Evolutionary conservation across 495 filamentous ascomycete genomes (phyloP).

Genomic region (Ascodesmis nigricans): DNA sequence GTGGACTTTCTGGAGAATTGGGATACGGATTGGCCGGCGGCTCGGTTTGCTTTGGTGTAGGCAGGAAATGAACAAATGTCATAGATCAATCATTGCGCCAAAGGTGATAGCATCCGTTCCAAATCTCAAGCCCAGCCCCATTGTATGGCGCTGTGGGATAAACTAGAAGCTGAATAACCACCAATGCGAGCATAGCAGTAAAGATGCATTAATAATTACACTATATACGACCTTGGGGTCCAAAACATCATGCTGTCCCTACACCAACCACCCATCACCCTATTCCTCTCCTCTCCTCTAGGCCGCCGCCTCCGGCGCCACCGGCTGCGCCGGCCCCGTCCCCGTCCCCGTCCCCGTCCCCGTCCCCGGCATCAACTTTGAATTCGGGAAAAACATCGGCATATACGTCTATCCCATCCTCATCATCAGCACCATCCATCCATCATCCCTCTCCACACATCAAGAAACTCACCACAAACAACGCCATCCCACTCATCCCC

Average conservation of each 20-base stretch:
- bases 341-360: constrained; percentile 2
- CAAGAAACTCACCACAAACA: constrained; percentile 9
- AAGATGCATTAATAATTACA: no score
- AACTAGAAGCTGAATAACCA: no score
- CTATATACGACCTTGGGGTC: no score
- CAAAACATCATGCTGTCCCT: no score
- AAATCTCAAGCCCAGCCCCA: no score
- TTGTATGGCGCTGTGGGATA: no score
- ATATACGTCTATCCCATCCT: constrained; percentile 11
- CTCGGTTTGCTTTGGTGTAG: no score
- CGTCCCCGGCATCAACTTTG: constrained; percentile 4
- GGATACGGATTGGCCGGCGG: background rate
- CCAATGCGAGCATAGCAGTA: no score
- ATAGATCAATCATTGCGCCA: no score
- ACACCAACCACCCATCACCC: background rate
- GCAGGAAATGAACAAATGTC: no score
- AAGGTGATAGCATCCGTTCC: no score
- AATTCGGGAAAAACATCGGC: constrained; percentile 17
- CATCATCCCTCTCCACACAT: background rate
- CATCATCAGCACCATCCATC: background rate
- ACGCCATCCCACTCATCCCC: constrained; percentile 18
- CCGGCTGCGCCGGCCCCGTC: constrained; percentile 7
- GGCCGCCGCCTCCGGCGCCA: constrained; percentile 3
- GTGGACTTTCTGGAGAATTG: background rate
- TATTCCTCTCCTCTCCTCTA: background rate